Conservation (phyloP, 2,329 filamentous ascomycete species). For the Aureobasidium vineae region DNA sequence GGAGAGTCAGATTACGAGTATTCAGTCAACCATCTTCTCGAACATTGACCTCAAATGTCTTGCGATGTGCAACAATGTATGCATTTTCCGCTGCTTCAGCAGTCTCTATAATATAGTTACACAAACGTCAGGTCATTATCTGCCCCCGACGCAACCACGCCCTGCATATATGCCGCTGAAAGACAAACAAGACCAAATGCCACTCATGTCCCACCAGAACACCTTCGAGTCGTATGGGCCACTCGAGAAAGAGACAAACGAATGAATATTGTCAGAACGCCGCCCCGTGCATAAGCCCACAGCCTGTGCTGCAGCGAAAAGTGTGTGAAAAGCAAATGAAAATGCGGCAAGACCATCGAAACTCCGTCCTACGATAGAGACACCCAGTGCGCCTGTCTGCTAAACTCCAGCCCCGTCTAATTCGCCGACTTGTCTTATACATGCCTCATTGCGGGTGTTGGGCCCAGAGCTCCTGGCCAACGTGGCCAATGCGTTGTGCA, state of each 20-base stretch:
- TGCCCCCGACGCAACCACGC: conserved; percentile 19
- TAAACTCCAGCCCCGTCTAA: not conserved
- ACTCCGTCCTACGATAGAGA: conserved; percentile 1
- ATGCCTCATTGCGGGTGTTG: conserved; percentile 42
- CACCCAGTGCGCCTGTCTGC: conserved; percentile 13
- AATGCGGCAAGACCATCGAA: conserved; percentile 10
- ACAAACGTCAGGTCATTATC: conserved; percentile 26
- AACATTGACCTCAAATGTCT: not conserved
- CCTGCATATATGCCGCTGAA: conserved; percentile 17
- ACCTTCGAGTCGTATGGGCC: not conserved
- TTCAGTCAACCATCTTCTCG: not conserved
- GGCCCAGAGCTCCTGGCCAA: conserved; percentile 57
- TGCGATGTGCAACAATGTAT: conserved; percentile 17
- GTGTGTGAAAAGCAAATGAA: conserved; percentile 9
- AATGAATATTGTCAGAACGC: conserved; percentile 20
- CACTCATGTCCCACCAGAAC: conserved; percentile 2
- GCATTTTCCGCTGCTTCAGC: conserved; percentile 11
- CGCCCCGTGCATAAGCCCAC: not conserved
- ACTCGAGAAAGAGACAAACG: conserved; percentile 4
- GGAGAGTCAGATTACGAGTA: not conserved
- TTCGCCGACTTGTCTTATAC: not conserved
- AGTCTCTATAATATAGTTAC: conserved; percentile 27
- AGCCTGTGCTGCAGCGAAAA: conserved; percentile 10
- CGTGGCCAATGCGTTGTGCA: conserved; percentile 57
- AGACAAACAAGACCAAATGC: conserved; percentile 16